Evolutionary conservation across 163 green algal genomes (phyloP).

Genomic region (Smithsoniella earleae): DNA sequence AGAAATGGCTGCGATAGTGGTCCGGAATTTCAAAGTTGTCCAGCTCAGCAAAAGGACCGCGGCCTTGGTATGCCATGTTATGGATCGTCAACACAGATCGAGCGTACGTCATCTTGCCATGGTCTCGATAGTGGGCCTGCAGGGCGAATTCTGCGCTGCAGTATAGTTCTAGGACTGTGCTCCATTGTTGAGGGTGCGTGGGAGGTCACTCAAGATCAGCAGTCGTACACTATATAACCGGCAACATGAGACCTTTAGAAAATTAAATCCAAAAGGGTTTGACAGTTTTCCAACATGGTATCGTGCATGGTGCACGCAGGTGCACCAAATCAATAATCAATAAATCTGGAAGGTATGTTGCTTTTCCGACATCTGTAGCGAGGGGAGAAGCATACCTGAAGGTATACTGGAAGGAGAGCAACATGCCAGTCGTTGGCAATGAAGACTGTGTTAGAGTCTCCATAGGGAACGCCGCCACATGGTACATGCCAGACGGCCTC

Average conservation of each 20-base stretch:
- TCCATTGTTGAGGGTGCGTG: too few species aligned
- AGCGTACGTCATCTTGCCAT: slow-evolving; percentile 80
- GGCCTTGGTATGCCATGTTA: slow-evolving; percentile 91
- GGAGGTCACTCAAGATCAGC: too few species aligned
- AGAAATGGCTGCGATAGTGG: slow-evolving; percentile 54
- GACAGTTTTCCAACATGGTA: too few species aligned
- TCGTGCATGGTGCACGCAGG: too few species aligned
- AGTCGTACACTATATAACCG: too few species aligned
- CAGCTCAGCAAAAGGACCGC: slow-evolving; percentile 66
- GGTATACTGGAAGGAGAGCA: slow-evolving; percentile 78
- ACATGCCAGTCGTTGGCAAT: slow-evolving; percentile 95
- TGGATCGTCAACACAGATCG: slow-evolving; percentile 87
- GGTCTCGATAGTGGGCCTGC: slow-evolving; percentile 91
- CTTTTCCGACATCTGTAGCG: too few species aligned
- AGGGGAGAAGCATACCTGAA: slow-evolving; percentile 74
- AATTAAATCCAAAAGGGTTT: too few species aligned
- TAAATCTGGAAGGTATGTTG: too few species aligned
- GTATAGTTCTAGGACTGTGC: too few species aligned
- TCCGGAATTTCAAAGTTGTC: slow-evolving; percentile 56
- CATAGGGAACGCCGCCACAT: slow-evolving; percentile 78
- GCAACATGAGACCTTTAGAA: slow-evolving; percentile 2
- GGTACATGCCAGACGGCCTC: slow-evolving; percentile 81
- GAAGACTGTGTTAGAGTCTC: slow-evolving; percentile 87
- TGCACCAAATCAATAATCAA: too few species aligned
- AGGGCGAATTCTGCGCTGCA: too few species aligned